Evolutionary conservation across 2,329 filamentous ascomycete genomes (phyloP).

Genomic region (Penicillium sp.): DNA sequence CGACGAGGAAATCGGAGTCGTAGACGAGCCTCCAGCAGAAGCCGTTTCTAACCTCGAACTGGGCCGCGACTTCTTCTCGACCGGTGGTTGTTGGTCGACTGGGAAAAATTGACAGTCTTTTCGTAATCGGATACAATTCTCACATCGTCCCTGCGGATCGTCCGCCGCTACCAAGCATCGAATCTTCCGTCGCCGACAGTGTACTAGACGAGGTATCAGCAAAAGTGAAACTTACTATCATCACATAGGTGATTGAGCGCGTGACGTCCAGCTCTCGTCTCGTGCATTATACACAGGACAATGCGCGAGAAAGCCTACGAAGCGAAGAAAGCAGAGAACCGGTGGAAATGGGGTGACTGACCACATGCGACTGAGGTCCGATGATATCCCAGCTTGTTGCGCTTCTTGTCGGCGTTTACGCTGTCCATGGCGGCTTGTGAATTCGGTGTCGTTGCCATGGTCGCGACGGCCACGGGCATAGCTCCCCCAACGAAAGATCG

Average conservation of each 20-base stretch:
- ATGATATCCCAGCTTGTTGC: constrained; percentile 94
- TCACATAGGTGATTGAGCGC: not conserved
- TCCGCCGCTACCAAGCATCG: constrained; percentile 76
- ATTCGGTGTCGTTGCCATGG: constrained; percentile 33
- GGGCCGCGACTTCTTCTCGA: constrained; percentile 48
- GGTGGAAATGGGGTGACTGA: constrained; percentile 54
- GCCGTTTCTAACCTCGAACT: constrained; percentile 45
- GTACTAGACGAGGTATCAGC: constrained; percentile 57
- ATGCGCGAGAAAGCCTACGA: not conserved
- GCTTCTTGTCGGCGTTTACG: constrained; percentile 57
- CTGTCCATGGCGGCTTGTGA: constrained; percentile 38
- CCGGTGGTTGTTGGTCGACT: constrained; percentile 70
- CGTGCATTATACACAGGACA: not conserved
- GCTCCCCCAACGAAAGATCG: constrained; percentile 28
- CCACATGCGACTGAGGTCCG: constrained; percentile 92
- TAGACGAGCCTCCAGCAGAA: constrained; percentile 47
- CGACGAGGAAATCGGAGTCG: constrained; percentile 48
- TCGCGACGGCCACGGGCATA: constrained; percentile 40
- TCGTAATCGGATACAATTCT: constrained; percentile 89
- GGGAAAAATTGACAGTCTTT: constrained; percentile 93
- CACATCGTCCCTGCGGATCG: constrained; percentile 73
- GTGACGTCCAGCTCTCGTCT: not conserved
- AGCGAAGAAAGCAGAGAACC: not conserved
- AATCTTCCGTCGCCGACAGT: constrained; percentile 91
- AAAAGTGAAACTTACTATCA: not conserved